phyloP scores from a whole-genome alignment of 225 moss, liverwort and hornwort species.

The Asterella californica region DNA sequence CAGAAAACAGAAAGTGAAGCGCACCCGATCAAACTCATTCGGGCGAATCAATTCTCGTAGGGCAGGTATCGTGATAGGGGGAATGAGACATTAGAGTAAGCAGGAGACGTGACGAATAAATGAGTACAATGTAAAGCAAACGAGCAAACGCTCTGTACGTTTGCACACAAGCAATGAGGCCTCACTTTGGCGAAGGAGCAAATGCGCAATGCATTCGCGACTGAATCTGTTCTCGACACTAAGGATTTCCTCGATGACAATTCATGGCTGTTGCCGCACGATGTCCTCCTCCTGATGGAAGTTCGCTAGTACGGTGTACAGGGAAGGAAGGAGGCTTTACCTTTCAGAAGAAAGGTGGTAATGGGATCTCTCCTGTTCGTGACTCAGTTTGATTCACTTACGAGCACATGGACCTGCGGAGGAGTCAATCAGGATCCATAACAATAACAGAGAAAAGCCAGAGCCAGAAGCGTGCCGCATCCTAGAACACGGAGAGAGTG shows the following conservation, averaged over 20 bases:
- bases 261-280: background rate
- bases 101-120: background rate
- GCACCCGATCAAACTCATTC: background rate
- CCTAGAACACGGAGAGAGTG: background rate
- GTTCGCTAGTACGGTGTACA: background rate
- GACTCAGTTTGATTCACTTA: background rate
- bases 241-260: background rate
- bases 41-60: background rate
- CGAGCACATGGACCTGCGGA: background rate
- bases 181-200: background rate
- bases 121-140: background rate
- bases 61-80: background rate
- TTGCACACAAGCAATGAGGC: background rate
- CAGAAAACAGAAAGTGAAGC: background rate
- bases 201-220: background rate
- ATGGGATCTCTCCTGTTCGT: background rate
- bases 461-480: background rate
- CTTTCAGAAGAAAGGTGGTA: background rate
- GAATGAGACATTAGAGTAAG: background rate
- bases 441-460: background rate
- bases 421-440: background rate
- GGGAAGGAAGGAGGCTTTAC: background rate
- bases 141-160: background rate
- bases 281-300: background rate
- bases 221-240: background rate